These are phyloP conservation scores for Stephanodiscus triporus DNA, from an alignment of 108 stramenopile species.

Conservation along the genomic window DNA sequence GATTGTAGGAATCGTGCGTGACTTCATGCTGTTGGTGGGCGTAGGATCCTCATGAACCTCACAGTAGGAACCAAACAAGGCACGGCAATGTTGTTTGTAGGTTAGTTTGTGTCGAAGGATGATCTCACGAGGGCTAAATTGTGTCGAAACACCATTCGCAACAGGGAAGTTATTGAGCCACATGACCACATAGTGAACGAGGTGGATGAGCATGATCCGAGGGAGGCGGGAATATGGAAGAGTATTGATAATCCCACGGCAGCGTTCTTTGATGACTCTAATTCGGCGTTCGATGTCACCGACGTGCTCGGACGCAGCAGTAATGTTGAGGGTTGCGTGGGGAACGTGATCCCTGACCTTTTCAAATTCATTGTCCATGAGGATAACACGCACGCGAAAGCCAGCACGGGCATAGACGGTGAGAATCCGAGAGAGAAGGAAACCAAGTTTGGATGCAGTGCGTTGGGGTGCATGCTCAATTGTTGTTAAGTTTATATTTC, in stretches of 20 bases:
- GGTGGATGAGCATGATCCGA: constrained; percentile 16
- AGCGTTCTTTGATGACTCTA: constrained; percentile 45
- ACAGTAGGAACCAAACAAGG: too few relatives aligned
- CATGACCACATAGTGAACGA: constrained; percentile 18
- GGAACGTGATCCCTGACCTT: not conserved
- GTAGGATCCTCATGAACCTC: constrained; percentile 13
- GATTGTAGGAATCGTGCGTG: constrained; percentile 5
- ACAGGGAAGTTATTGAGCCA: constrained; percentile 47
- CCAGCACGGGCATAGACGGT: constrained; percentile 18
- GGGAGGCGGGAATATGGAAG: constrained; percentile 46
- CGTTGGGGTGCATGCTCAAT: too few relatives aligned
- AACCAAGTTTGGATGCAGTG: not conserved
- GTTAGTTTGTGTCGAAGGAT: not conserved
- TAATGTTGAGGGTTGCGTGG: constrained; percentile 4
- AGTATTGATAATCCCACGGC: constrained; percentile 24
- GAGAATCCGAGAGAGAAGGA: constrained; percentile 24
- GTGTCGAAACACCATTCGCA: constrained; percentile 40
- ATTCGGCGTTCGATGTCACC: constrained; percentile 48
- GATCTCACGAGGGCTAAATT: constrained; percentile 28
- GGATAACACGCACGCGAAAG: not conserved
- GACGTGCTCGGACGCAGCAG: constrained; percentile 23
- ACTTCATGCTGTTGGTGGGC: not conserved
- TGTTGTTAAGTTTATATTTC: too few relatives aligned
- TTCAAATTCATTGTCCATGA: constrained; percentile 33
- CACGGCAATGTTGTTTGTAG: not conserved